Evolutionary conservation across 2,329 filamentous ascomycete genomes (phyloP), one percentile per base, ranked within the genome.

Genomic region (Ophiocordyceps australis): DNA sequence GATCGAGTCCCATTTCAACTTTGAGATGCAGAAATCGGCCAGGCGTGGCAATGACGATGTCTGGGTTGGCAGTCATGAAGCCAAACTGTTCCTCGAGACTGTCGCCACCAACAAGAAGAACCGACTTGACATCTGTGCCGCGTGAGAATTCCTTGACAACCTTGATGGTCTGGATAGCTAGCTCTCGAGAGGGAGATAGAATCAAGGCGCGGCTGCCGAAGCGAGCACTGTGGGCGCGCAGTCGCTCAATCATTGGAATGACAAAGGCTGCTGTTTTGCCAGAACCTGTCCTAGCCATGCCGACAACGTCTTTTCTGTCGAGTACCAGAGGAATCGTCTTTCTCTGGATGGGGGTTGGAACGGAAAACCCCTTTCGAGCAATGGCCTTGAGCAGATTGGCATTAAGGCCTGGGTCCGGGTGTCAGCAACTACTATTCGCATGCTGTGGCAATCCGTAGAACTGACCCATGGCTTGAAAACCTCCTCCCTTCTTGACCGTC

Each of bases 181-280:
- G 57, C 55, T 98, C 89, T 58, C 89, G 70, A 15, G 85, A 93
- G 0, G 89, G 89, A 10, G 85, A 94, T 46, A 98, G 54, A 33
- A 98, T 77, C 31, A 98, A 59, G 9, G 76, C 89, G 41, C 89
- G 68, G 23, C 82, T 73, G 27, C 91, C 89, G 35, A 95, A 74
- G 41, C 77, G 76, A 17, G 74, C 74, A 43, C 79, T 92, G 49
- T 98, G 91, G 14, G 71, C 66, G 50, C 85, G 91, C 32, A 98
- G 59, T 36, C 76, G 79, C 56, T 98, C 82, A 32, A 98, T 83
- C 86, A 98, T 93, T 22, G 89, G 89, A 35, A 98, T 91, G 15
- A 95, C 83, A 49, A 98, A 98, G 14, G 89, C 89, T 2, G 85
- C 89, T 2, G 91, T 98, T 59, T 98, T 98, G 57, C 89, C 89